A percentile compares a stretch with the other conserved stretches of the same genome.
Conservation (phyloP, 257 asterid species). For the Primulina eburnea region DNA sequence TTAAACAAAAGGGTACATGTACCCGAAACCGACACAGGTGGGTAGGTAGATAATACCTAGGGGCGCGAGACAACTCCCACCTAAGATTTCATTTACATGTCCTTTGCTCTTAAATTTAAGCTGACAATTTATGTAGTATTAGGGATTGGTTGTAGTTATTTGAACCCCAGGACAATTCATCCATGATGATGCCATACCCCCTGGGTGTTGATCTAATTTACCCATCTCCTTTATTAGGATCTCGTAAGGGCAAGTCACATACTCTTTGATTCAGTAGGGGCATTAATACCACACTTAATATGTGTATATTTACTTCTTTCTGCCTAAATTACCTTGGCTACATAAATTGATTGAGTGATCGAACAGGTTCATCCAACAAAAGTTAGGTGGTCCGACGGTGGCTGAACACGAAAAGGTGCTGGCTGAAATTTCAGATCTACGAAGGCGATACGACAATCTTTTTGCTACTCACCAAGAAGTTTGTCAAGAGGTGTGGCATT, state of each 20-base stretch:
- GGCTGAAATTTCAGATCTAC: constrained; percentile 67
- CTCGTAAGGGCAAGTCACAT: neutral
- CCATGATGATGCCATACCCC: neutral
- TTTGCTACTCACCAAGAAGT: constrained; percentile 61
- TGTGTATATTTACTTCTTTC: neutral
- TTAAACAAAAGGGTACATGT: too few species aligned
- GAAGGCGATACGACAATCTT: constrained; percentile 57
- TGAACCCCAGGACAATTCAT: neutral
- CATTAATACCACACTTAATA: constrained; percentile 8
- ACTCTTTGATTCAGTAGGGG: neutral
- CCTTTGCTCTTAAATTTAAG: neutral
- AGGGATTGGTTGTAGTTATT: neutral
- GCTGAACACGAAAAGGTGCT: constrained; percentile 82
- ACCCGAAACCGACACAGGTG: too few species aligned
- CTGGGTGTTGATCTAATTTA: neutral
- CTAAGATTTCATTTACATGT: neutral
- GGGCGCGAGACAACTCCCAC: too few species aligned
- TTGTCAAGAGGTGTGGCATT: constrained; percentile 58
- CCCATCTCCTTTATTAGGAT: neutral
- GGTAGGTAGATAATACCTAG: too few species aligned
- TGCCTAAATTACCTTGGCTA: neutral
- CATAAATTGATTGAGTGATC: constrained; percentile 11
- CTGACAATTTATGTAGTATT: neutral
- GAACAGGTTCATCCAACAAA: constrained; percentile 82
- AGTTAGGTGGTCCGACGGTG: constrained; percentile 80